Percentiles rank a stretch among this genome's conserved stretches.
Evolutionary conservation across 1,284 basidiomycete genomes (phyloP).

Genomic region (Boletus sp.): DNA sequence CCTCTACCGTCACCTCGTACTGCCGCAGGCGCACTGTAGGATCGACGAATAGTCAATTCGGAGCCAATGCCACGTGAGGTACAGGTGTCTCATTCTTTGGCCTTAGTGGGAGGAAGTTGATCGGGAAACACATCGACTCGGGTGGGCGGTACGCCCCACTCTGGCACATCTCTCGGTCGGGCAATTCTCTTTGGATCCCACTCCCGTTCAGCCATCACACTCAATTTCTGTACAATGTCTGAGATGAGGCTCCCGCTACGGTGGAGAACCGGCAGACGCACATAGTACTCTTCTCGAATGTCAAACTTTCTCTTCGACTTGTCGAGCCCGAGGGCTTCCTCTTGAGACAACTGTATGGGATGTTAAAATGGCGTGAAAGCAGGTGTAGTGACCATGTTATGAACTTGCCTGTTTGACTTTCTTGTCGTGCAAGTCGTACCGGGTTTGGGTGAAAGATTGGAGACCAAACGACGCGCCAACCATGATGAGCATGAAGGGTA

Average conservation of each 20-base stretch:
- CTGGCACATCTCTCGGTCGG: conserved; percentile 78
- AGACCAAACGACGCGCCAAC: conserved; percentile 87
- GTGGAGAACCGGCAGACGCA: conserved; percentile 43
- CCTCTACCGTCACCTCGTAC: not conserved
- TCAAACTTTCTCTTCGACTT: conserved; percentile 85
- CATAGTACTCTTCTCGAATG: conserved; percentile 93
- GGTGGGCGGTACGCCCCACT: conserved; percentile 82
- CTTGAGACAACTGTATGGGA: conserved; percentile 59
- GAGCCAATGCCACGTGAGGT: not conserved
- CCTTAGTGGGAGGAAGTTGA: conserved; percentile 14
- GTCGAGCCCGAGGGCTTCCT: conserved; percentile 81
- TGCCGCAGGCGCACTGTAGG: too few relatives aligned
- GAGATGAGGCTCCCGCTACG: not conserved
- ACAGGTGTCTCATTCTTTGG: too few relatives aligned
- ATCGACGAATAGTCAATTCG: too few relatives aligned
- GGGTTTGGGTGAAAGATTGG: conserved; percentile 81
- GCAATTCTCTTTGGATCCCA: conserved; percentile 88
- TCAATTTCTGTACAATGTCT: conserved; percentile 52
- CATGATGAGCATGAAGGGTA: conserved; percentile 85
- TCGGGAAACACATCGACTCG: conserved; percentile 27
- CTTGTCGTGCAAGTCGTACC: conserved; percentile 85
- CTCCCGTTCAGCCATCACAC: conserved; percentile 57
- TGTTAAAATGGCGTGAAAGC: not conserved
- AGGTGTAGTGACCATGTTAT: not conserved
- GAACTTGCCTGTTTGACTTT: conserved; percentile 67